Evolutionary conservation across 2,329 filamentous ascomycete species (phyloP), one percentile per base, ranked within the genome.

Genomic region (Neonectria sp.): DNA sequence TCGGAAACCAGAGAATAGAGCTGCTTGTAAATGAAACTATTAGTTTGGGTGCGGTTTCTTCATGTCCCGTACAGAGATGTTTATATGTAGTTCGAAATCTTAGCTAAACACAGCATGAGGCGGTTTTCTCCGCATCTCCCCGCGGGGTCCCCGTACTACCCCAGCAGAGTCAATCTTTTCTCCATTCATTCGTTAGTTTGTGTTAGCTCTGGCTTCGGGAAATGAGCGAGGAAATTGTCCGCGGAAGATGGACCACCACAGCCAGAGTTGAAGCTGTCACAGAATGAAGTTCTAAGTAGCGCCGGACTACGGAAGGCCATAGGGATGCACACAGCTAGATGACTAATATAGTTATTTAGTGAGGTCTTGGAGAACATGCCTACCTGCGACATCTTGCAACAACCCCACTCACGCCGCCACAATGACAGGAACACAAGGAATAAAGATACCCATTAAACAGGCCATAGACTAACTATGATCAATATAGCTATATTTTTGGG

Each of bases 31-130:
- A 40, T 40, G 35, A 40, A 11, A n/a, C n/a, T n/a, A n/a, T n/a
- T n/a, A n/a, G n/a, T n/a, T 40, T 40, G 35, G 35, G 4, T 11
- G 35, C 4, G 35, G 35, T 11, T 49, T 27, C 46, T 49, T 27
- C 3, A 49, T 49, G 46, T 7, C 46, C 6, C 15, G 46, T 12
- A 49, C 46, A 27, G 46, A 49, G 46, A 49, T 49, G 46, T 49
- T 49, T 49, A 27, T 49, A 49, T 49, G 46, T 49, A 49, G 25
- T 49, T 49, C 46, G 35, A 40, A 11, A 40, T 11, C 35, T 11
- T 40, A 40, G 35, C 35, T n/a, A n/a, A n/a, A n/a, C n/a, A n/a
- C 35, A 40, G 35, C 35, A 40, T 40, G 35, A 5, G 35, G 17
- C 35, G 35, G 35, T n/a, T 40, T 40, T 40, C 35, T 40, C 35